phyloP scores from a whole-genome alignment of 2,329 filamentous ascomycete genomes.

The Tolypocladium paradoxum region DNA sequence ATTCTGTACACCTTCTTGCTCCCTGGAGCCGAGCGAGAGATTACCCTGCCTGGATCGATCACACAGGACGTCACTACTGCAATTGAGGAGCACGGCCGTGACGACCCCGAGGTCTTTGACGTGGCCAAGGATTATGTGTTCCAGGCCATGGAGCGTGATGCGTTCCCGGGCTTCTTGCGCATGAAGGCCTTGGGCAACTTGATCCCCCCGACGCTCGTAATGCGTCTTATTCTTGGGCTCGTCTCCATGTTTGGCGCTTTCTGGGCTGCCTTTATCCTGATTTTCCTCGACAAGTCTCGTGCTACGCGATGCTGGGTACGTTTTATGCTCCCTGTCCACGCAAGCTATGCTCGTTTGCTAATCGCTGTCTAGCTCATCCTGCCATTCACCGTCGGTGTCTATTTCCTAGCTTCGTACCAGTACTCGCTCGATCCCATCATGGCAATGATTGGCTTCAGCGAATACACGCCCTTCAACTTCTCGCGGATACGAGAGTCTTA shows the following conservation, averaged over 20 bases:
- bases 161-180: constrained; percentile 92
- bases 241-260: constrained; percentile 78
- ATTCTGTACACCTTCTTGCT: constrained; percentile 97
- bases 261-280: constrained; percentile 88
- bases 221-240: constrained; percentile 76
- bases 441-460: constrained; percentile 80
- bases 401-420: constrained; percentile 82
- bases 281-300: constrained; percentile 74
- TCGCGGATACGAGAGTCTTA: constrained; percentile 82
- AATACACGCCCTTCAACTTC: constrained; percentile 94
- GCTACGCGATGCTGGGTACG: constrained; percentile 75
- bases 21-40: constrained; percentile 91
- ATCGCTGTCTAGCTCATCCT: constrained; percentile 50
- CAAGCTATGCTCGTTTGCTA: constrained; percentile 8
- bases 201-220: constrained; percentile 79
- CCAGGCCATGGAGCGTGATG: constrained; percentile 98
- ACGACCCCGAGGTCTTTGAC: constrained; percentile 96
- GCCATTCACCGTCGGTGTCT: constrained; percentile 84
- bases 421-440: constrained; percentile 91
- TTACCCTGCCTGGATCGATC: constrained; percentile 81
- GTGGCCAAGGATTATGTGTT: constrained; percentile 98
- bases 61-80: constrained; percentile 74
- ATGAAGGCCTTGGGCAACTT: constrained; percentile 94
- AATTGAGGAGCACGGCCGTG: constrained; percentile 83
- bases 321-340: constrained; percentile 8